Conservation (phyloP, 805 yeast genomes). For the Ogataea trehaloabstinens region DNA sequence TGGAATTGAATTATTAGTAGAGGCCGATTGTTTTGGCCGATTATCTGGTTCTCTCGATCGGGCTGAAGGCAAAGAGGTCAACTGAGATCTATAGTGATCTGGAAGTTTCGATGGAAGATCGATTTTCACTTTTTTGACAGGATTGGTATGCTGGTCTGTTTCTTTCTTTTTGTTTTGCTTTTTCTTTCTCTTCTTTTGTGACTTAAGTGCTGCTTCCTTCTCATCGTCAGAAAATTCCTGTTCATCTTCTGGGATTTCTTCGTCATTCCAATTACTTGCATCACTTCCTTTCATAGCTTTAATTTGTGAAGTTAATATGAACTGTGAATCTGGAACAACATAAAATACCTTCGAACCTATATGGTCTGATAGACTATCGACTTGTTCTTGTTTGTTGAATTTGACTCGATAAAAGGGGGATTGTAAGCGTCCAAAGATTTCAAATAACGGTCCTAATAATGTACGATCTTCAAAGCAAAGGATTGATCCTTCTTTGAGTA, state of each 20-base stretch:
- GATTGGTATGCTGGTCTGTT: conserved; percentile 3
- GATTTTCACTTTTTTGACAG: conserved; percentile 7
- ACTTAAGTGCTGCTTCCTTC: conserved; percentile 70
- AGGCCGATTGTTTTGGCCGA: no score
- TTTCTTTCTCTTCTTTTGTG: conserved; percentile 58
- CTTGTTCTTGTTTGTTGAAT: conserved; percentile 51
- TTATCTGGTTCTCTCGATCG: not conserved
- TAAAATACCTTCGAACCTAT: conserved; percentile 64
- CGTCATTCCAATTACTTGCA: conserved; percentile 93
- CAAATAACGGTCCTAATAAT: conserved; percentile 75
- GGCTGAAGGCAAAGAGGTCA: conserved; percentile 20
- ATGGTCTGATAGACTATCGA: conserved; percentile 42
- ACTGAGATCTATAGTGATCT: conserved; percentile 21
- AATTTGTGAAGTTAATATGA: conserved; percentile 70
- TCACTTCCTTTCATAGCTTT: conserved; percentile 81
- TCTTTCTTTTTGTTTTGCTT: conserved; percentile 29
- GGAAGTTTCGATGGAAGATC: conserved; percentile 9
- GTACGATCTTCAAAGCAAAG: conserved; percentile 73
- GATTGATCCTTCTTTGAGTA: conserved; percentile 76
- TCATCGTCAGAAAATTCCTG: conserved; percentile 97
- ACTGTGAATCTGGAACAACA: conserved; percentile 79
- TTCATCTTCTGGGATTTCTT: conserved; percentile 89
- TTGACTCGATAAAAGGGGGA: conserved; percentile 78
- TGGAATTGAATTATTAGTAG: no score
- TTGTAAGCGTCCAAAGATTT: conserved; percentile 85